Evolutionary conservation across 2,329 filamentous ascomycete genomes (phyloP), one percentile per base, ranked within the genome.

Genomic region (Clarireedia homoeocarpa): DNA sequence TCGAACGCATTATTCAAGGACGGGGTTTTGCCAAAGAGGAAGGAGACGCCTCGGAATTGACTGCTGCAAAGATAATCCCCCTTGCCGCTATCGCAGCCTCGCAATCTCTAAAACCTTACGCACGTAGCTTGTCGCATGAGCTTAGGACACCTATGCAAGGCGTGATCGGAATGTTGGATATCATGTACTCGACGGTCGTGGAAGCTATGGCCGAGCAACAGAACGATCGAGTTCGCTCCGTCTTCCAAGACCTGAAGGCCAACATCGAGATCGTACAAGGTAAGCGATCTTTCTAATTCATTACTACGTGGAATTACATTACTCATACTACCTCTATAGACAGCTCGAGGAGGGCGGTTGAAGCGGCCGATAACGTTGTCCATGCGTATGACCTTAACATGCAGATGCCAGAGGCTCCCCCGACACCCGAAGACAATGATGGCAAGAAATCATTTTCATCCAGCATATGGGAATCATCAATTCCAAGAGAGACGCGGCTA

Each of bases 351-450:
- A 77, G 85, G 58, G 85, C 85, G 1, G 83, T 89, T 4, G 85
- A 88, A 69, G 85, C 85, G 20, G 85, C 85, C 6, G 85, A 89
- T 67, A 89, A 89, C 62, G 84, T 89, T 17, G 85, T 89, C 9
- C 84, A 88, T 69, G 85, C 85, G 12, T 88, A 88, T 63, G 85
- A 88, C 65, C 80, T 88, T 70, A 85, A 88, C 65, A 86, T 88
- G 83, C 81, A 85, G 63, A 77, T 89, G 44, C 85, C 85, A n/a
- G 82, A 85, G 60, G 82, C 79, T 12, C 81, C 80, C 6, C 69
- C 69, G 12, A 60, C 63, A 5, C 58, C 62, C 5, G 61, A 58
- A 26, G 60, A 62, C 15, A 27, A 45, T 12, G 60, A 65, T 27
- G 36, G 52, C 4, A 45, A 46, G 9, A 58, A 56, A 47, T 47